These are phyloP conservation scores for Ophiostoma australiae DNA, from an alignment of 2,329 filamentous ascomycete genomes.

Conservation along the genomic window DNA sequence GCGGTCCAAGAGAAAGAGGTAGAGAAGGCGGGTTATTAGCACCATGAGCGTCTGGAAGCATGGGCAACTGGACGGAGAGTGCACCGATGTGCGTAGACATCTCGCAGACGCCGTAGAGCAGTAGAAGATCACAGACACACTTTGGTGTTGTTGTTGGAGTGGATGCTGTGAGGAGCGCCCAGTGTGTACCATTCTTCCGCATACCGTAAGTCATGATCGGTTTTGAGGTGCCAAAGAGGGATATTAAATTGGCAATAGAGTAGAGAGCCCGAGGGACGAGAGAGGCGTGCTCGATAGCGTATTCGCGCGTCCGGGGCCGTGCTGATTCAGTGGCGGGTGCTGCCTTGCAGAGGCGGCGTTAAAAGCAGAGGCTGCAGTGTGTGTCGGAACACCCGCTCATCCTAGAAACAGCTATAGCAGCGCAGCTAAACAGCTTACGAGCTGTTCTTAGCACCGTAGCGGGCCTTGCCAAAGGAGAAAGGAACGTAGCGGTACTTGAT, in stretches of 20 bases:
- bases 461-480: constrained; percentile 85
- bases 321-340: background rate
- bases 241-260: constrained; percentile 1
- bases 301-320: background rate
- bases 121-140: background rate
- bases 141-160: background rate
- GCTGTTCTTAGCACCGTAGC: constrained; percentile 63
- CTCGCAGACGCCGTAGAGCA: background rate
- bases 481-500: constrained; percentile 99
- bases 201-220: background rate
- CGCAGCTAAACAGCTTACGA: constrained; percentile 3
- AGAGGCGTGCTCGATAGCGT: background rate
- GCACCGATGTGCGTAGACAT: background rate
- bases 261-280: background rate
- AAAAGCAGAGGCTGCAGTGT: background rate
- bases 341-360: background rate
- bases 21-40: background rate
- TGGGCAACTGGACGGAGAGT: background rate
- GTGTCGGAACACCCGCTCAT: background rate
- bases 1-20: background rate
- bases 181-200: background rate
- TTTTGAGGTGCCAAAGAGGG: background rate
- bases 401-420: background rate
- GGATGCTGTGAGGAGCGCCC: background rate
- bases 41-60: background rate